These are phyloP conservation scores for Emydomyces testavorans DNA, from an alignment of 2,329 filamentous ascomycete species.

Conservation along the genomic window DNA sequence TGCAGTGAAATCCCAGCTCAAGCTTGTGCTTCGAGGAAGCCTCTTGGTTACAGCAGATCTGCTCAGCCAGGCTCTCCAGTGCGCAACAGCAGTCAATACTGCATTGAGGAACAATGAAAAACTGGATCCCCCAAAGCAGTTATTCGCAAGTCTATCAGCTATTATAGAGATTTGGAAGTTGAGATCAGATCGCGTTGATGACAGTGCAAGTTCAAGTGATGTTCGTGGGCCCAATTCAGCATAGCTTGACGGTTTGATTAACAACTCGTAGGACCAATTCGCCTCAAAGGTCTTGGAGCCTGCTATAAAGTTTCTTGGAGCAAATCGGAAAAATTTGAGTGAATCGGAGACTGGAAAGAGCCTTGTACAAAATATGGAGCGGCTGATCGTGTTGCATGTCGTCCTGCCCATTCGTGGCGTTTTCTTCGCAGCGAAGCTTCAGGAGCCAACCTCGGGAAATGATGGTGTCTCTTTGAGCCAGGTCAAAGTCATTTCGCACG, in stretches of 20 bases:
- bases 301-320: slow-evolving; percentile 7
- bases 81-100: neutral
- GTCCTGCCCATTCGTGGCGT: slow-evolving; percentile 30
- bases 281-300: slow-evolving; percentile 1
- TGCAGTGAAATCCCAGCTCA: slow-evolving; percentile 28
- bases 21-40: slow-evolving; percentile 30
- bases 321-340: neutral
- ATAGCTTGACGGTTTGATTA: slow-evolving; percentile 5
- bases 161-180: slow-evolving; percentile 31
- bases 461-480: slow-evolving; percentile 26
- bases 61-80: slow-evolving; percentile 15
- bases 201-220: slow-evolving; percentile 28
- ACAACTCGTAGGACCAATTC: slow-evolving; percentile 4
- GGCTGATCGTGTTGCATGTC: slow-evolving; percentile 33
- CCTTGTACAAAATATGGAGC: slow-evolving; percentile 22
- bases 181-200: slow-evolving; percentile 27
- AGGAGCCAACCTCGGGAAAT: slow-evolving; percentile 26
- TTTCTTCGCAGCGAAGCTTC: slow-evolving; percentile 25
- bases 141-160: slow-evolving; percentile 27
- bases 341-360: neutral
- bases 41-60: slow-evolving; percentile 27
- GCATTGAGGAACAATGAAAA: neutral
- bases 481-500: slow-evolving; percentile 29
- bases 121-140: slow-evolving; percentile 13
- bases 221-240: slow-evolving; percentile 17